Conservation (phyloP, 176 grass and related monocot species). For the Avena sativa region DNA sequence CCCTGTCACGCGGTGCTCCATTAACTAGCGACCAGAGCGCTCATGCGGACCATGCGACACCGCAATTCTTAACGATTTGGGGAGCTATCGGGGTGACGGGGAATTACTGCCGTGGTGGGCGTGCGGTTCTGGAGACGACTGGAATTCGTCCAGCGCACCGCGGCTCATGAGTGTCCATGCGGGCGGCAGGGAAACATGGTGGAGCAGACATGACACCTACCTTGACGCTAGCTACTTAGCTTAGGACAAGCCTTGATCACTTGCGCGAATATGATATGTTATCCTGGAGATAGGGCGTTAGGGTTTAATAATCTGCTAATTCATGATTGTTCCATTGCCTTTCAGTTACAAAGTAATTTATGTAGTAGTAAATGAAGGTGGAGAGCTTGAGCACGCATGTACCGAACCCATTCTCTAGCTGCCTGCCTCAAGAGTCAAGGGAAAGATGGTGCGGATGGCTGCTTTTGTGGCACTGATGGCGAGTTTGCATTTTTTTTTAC, state of each 20-base stretch:
- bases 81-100: slow-evolving; percentile 34
- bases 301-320: slow-evolving; percentile 44
- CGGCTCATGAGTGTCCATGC: neutral
- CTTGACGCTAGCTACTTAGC: slow-evolving; percentile 28
- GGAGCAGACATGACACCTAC: neutral
- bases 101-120: neutral
- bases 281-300: neutral
- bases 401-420: neutral
- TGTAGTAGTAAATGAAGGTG: neutral
- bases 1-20: neutral
- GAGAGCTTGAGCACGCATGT: slow-evolving; percentile 30
- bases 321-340: slow-evolving; percentile 34
- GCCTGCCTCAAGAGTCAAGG: slow-evolving; percentile 10
- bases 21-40: slow-evolving; percentile 7
- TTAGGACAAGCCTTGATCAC: slow-evolving; percentile 1
- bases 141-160: slow-evolving; percentile 33
- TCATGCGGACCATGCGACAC: slow-evolving; percentile 20
- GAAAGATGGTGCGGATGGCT: neutral
- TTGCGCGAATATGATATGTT: slow-evolving; percentile 31
- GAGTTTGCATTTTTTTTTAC: slow-evolving; percentile 14
- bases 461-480: slow-evolving; percentile 29
- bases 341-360: slow-evolving; percentile 34
- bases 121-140: neutral
- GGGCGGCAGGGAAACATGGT: slow-evolving; percentile 5
- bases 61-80: slow-evolving; percentile 31